Evolutionary conservation across 2,329 filamentous ascomycete genomes (phyloP).

Genomic region (Eurotiales sp.): DNA sequence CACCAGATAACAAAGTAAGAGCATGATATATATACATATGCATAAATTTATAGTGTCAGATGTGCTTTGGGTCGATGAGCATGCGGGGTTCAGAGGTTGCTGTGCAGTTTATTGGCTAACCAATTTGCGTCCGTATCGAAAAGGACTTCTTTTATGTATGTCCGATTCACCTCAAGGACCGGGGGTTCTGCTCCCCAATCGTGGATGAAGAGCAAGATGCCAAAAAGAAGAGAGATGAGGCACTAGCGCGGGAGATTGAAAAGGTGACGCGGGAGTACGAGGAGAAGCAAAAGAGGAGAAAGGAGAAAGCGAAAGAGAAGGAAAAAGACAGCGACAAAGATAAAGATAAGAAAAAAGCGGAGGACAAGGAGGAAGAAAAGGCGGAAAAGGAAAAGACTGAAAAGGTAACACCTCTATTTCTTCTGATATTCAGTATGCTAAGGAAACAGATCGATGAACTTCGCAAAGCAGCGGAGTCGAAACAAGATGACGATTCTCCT

Average conservation of each 20-base stretch:
- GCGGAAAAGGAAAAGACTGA: slow-evolving; percentile 49
- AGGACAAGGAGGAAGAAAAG: slow-evolving; percentile 33
- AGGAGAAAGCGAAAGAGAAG: slow-evolving; percentile 56
- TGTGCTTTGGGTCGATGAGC: too few relatives aligned
- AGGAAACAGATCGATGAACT: slow-evolving; percentile 32
- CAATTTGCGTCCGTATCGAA: neutral
- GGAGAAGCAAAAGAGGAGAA: slow-evolving; percentile 70
- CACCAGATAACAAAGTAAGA: slow-evolving; percentile 78
- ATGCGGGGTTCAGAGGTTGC: neutral
- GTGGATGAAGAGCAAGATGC: slow-evolving; percentile 42
- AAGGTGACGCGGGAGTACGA: slow-evolving; percentile 58
- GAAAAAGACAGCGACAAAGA: slow-evolving; percentile 45
- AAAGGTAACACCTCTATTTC: slow-evolving; percentile 43
- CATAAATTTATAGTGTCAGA: too few relatives aligned
- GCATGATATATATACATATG: neutral
- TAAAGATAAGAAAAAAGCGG: slow-evolving; percentile 42
- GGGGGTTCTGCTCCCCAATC: slow-evolving; percentile 66
- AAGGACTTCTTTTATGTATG: slow-evolving; percentile 81
- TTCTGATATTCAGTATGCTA: neutral
- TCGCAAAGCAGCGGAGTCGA: slow-evolving; percentile 34
- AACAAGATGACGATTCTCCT: slow-evolving; percentile 60
- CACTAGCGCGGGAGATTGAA: slow-evolving; percentile 44
- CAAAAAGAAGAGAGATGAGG: slow-evolving; percentile 41
- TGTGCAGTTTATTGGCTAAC: neutral
- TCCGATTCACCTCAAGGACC: slow-evolving; percentile 74